These are phyloP conservation scores for Eucommia ulmoides DNA, from an alignment of 257 asterid genomes.

Conservation along the genomic window DNA sequence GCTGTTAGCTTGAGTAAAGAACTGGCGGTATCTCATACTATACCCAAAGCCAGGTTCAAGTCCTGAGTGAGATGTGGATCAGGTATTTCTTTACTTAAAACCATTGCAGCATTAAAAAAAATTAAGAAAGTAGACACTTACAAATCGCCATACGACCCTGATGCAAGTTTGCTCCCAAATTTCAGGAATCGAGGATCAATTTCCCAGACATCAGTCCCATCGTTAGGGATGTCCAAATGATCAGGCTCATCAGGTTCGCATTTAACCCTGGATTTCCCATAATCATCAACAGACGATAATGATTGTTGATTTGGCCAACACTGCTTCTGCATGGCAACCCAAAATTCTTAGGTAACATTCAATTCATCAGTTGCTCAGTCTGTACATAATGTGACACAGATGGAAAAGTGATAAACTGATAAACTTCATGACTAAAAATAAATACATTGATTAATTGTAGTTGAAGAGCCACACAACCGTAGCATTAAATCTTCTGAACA, in stretches of 20 bases:
- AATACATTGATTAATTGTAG: no score
- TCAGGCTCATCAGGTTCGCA: conserved; percentile 28
- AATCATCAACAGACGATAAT: conserved; percentile 28
- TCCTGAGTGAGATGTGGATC: background rate
- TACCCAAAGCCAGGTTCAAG: background rate
- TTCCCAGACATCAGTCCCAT: conserved; percentile 73
- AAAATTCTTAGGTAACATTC: conserved; percentile 4
- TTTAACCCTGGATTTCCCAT: conserved; percentile 22
- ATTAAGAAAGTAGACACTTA: no score
- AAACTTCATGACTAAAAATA: no score
- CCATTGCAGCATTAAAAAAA: no score
- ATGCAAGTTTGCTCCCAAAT: conserved; percentile 49
- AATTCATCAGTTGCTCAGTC: conserved; percentile 4
- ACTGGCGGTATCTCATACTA: background rate
- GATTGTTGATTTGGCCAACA: conserved; percentile 28
- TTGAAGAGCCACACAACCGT: no score
- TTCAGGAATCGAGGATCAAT: conserved; percentile 42
- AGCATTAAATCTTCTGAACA: no score
- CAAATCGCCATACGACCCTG: conserved; percentile 70
- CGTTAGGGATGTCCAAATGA: conserved; percentile 45
- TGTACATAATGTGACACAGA: no score
- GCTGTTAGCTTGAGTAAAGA: background rate
- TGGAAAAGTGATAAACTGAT: no score
- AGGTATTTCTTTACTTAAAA: no score
- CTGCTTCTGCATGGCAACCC: conserved; percentile 28